phyloP scores from a whole-genome alignment of 2,329 filamentous ascomycete species.

The Cytospora schulzeri region DNA sequence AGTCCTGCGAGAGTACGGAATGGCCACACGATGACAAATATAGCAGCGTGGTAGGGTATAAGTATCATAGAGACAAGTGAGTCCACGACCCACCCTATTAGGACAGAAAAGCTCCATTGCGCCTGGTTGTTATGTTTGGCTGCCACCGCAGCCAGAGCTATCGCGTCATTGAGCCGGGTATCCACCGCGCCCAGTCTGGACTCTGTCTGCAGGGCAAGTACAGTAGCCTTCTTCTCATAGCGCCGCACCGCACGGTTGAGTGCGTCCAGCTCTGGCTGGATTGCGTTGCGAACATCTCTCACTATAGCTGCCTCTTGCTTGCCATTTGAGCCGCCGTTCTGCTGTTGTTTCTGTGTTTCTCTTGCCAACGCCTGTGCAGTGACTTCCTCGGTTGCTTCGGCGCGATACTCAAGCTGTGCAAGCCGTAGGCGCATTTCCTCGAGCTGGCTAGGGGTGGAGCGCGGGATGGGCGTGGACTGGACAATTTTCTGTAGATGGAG shows the following conservation, averaged over 20 bases:
- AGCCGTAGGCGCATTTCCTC: conserved; percentile 66
- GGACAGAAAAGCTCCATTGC: conserved; percentile 35
- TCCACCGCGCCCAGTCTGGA: conserved; percentile 73
- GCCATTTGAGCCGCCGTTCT: conserved; percentile 36
- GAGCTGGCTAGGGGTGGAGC: conserved; percentile 45
- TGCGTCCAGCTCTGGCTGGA: conserved; percentile 84
- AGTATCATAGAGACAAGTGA: conserved; percentile 39
- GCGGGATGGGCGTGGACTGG: conserved; percentile 50
- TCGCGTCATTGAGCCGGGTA: conserved; percentile 70
- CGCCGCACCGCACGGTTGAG: conserved; percentile 85
- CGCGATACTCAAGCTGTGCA: conserved; percentile 66
- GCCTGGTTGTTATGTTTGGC: conserved; percentile 50
- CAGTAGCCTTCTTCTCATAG: conserved; percentile 85
- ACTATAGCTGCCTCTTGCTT: conserved; percentile 49
- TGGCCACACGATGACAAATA: conserved; percentile 47
- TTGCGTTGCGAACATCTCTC: conserved; percentile 62
- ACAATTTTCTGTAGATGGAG: conserved; percentile 79
- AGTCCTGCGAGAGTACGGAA: conserved; percentile 43
- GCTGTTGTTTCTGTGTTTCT: conserved; percentile 33
- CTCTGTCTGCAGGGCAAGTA: conserved; percentile 76
- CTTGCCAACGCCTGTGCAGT: conserved; percentile 32
- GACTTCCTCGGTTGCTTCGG: conserved; percentile 41
- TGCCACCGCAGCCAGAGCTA: conserved; percentile 78
- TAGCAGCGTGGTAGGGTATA: conserved; percentile 45
- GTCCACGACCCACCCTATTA: conserved; percentile 44